These are phyloP conservation scores for Dictyostelium firmibasis DNA, from an alignment of 78 protist species.

Conservation along the genomic window DNA sequence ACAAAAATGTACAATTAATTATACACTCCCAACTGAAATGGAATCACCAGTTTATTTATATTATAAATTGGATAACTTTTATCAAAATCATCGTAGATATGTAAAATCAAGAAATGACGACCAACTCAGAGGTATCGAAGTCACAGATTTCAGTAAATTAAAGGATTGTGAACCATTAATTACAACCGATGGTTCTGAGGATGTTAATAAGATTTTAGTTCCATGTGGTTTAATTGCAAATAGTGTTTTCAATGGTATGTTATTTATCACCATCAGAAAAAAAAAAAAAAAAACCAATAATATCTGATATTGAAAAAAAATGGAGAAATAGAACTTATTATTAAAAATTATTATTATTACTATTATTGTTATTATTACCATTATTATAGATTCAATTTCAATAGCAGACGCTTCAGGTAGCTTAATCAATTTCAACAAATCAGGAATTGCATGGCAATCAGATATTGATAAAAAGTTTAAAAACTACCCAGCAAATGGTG, in stretches of 20 bases:
- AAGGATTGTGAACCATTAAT: constrained; percentile 90
- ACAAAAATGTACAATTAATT: constrained; percentile 21
- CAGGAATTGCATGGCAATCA: constrained; percentile 92
- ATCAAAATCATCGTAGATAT: constrained; percentile 95
- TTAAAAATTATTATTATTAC: too few relatives aligned
- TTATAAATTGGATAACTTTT: constrained; percentile 91
- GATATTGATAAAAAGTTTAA: constrained; percentile 90
- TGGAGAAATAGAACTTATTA: not conserved
- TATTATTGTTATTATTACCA: not conserved
- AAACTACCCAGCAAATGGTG: constrained; percentile 48
- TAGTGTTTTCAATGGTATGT: constrained; percentile 91
- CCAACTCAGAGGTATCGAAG: constrained; percentile 57
- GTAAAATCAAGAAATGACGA: constrained; percentile 77
- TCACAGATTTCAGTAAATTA: constrained; percentile 2
- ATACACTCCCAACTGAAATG: constrained; percentile 52
- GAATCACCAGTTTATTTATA: constrained; percentile 91
- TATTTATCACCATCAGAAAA: not conserved
- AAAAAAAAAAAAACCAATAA: not conserved
- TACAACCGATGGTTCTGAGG: constrained; percentile 12
- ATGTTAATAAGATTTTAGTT: constrained; percentile 17
- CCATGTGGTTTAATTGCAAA: constrained; percentile 97
- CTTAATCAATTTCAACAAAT: constrained; percentile 22
- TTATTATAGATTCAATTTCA: not conserved
- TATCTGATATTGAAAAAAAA: too few relatives aligned
- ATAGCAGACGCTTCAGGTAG: not conserved